Evolutionary conservation across 2,329 filamentous ascomycete species (phyloP).

Genomic region (Paracoccidioides lutzii): DNA sequence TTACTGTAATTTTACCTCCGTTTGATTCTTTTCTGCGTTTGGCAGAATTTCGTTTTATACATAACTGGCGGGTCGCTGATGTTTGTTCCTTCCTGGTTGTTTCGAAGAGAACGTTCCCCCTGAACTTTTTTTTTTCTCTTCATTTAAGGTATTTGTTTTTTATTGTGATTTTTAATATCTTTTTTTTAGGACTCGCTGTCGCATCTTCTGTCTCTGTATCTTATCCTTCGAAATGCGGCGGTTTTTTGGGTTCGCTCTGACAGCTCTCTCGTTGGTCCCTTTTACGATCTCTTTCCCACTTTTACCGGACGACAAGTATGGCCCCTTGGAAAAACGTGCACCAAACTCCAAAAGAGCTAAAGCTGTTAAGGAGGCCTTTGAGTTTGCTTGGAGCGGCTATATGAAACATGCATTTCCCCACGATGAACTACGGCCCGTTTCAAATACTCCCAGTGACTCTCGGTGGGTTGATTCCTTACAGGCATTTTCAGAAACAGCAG

Average conservation of each 20-base stretch:
- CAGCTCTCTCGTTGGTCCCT: conserved; percentile 1
- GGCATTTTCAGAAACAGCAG: background rate
- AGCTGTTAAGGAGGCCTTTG: conserved; percentile 56
- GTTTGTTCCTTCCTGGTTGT: no score
- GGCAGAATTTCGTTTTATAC: no score
- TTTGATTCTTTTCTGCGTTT: no score
- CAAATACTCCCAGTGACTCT: conserved; percentile 53
- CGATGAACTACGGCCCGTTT: conserved; percentile 60
- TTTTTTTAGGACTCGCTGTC: background rate
- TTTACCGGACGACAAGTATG: background rate
- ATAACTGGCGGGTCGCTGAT: no score
- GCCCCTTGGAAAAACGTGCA: background rate
- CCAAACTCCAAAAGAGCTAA: conserved; percentile 31
- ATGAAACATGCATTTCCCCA: conserved; percentile 61
- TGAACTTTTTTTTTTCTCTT: background rate
- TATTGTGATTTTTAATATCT: background rate
- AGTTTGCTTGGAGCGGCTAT: conserved; percentile 60
- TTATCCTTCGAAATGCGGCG: background rate
- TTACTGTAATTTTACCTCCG: no score
- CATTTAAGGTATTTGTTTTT: no score
- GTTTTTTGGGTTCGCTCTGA: background rate
- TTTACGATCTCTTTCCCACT: conserved; percentile 5
- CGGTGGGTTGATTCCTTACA: conserved; percentile 38
- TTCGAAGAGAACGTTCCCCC: no score
- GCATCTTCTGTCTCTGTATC: background rate